Conservation (phyloP, 2,329 filamentous ascomycete genomes). For the Hyphodiscus sp. region DNA sequence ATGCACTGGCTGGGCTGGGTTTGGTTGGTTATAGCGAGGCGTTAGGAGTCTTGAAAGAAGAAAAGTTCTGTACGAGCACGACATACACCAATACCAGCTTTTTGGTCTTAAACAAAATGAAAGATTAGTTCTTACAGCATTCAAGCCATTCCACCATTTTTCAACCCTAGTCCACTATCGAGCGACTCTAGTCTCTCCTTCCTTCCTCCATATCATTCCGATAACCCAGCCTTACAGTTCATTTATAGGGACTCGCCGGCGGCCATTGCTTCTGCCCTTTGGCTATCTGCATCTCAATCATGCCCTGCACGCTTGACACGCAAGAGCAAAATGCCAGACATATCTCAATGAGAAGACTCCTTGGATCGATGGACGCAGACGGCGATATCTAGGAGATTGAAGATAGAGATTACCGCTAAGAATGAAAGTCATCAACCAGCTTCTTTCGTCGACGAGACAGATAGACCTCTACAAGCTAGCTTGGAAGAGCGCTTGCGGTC, state of each 20-base stretch:
- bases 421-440: background rate
- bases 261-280: background rate
- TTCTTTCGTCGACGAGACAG: no score
- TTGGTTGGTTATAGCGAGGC: background rate
- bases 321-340: background rate
- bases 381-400: background rate
- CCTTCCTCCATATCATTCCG: background rate
- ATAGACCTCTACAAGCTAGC: no score
- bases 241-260: background rate
- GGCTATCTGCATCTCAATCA: background rate
- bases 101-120: background rate
- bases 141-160: background rate
- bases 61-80: slow-evolving; percentile 2
- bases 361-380: background rate
- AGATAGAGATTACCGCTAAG: background rate
- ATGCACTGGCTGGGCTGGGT: background rate
- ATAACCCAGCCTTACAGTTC: background rate
- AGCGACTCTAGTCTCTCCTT: background rate
- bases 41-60: background rate
- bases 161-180: no score
- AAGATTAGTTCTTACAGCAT: background rate
- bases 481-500: no score
- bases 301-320: background rate
- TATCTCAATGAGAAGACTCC: background rate
- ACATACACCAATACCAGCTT: background rate